Evolutionary conservation across 2,329 filamentous ascomycete genomes (phyloP).

Genomic region (Ascochyta pisi): DNA sequence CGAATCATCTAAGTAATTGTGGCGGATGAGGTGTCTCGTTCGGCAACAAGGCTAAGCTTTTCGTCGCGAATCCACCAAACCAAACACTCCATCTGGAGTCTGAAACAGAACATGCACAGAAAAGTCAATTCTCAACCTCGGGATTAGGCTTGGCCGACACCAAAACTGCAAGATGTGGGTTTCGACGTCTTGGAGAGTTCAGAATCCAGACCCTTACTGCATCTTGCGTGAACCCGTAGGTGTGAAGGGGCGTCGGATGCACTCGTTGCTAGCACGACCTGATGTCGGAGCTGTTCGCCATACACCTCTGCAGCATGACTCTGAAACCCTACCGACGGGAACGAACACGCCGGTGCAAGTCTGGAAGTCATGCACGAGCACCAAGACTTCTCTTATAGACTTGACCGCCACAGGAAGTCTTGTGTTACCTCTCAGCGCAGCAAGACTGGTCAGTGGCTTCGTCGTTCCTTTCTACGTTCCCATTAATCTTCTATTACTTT

Average conservation of each 20-base stretch:
- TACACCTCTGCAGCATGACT: slow-evolving; percentile 25
- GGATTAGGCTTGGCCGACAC: slow-evolving; percentile 32
- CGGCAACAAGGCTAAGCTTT: slow-evolving; percentile 25
- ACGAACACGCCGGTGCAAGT: slow-evolving; percentile 23
- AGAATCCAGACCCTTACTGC: slow-evolving; percentile 13
- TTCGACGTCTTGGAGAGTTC: slow-evolving; percentile 16
- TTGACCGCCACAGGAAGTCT: slow-evolving; percentile 20
- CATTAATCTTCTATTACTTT: slow-evolving; percentile 27
- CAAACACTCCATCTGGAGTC: slow-evolving; percentile 31
- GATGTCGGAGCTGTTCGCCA: slow-evolving; percentile 24
- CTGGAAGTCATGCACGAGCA: slow-evolving; percentile 15
- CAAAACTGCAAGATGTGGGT: slow-evolving; percentile 25
- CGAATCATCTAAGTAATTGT: neutral
- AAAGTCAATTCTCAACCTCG: slow-evolving; percentile 30
- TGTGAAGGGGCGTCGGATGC: slow-evolving; percentile 20
- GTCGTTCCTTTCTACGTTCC: slow-evolving; percentile 36
- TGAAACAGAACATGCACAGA: slow-evolving; percentile 40
- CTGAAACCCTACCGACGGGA: slow-evolving; percentile 30
- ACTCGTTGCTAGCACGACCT: slow-evolving; percentile 21
- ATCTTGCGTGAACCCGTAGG: slow-evolving; percentile 22
- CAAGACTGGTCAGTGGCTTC: slow-evolving; percentile 41
- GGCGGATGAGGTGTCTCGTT: slow-evolving; percentile 1
- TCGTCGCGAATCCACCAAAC: slow-evolving; percentile 31
- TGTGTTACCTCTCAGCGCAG: slow-evolving; percentile 30
- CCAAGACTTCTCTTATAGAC: slow-evolving; percentile 34